phyloP scores from a whole-genome alignment of 2,329 filamentous ascomycete genomes.

The Sarocladiaceae sp. region DNA sequence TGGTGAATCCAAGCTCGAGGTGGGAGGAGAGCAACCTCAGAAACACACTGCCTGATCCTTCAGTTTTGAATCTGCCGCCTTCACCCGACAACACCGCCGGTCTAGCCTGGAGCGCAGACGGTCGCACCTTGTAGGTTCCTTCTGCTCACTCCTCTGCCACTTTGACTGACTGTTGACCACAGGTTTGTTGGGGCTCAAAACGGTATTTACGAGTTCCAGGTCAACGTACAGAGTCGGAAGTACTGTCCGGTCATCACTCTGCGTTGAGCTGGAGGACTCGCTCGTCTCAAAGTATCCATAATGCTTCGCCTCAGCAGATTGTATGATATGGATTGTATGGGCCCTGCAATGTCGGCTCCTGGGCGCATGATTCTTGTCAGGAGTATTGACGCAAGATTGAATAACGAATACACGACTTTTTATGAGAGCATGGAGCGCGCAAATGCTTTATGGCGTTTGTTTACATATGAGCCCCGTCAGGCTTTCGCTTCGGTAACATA shows the following conservation, averaged over 20 bases:
- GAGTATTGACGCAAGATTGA: background rate
- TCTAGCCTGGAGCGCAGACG: conserved; percentile 56
- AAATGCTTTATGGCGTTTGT: too few species aligned
- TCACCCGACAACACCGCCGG: conserved; percentile 54
- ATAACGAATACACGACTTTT: background rate
- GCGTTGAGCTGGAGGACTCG: too few species aligned
- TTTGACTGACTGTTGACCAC: too few species aligned
- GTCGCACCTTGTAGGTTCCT: conserved; percentile 48
- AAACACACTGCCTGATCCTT: conserved; percentile 29
- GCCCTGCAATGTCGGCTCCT: too few species aligned
- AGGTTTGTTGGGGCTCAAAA: conserved; percentile 62
- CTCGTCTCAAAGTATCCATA: too few species aligned
- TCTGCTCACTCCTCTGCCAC: background rate
- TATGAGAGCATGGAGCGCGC: conserved; percentile 5
- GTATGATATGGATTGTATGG: too few species aligned
- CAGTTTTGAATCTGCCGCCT: conserved; percentile 36
- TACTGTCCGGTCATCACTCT: conserved; percentile 48
- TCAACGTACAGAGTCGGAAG: conserved; percentile 58
- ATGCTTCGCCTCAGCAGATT: too few species aligned
- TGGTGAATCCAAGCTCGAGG: conserved; percentile 30
- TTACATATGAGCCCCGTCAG: too few species aligned
- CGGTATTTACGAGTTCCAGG: conserved; percentile 67
- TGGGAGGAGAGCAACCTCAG: conserved; percentile 32
- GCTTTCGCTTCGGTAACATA: too few species aligned
- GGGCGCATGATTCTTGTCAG: background rate